phyloP scores from a whole-genome alignment of 1,139 yeast genomes.

The Blastobotrys buckinghamii region DNA sequence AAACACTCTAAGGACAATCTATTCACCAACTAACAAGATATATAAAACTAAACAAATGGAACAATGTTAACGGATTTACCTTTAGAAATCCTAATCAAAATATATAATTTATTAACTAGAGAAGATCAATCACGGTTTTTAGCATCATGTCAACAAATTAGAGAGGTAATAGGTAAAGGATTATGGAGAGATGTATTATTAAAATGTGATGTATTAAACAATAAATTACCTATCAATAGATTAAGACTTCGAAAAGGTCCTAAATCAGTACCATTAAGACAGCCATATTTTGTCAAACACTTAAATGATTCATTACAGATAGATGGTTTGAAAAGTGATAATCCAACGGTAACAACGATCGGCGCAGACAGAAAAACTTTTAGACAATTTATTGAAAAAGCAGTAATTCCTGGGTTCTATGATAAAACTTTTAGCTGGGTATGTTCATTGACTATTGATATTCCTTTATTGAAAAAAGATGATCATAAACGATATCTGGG shows the following conservation, averaged over 20 bases:
- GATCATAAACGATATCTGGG: neutral
- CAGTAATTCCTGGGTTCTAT: conserved; percentile 4
- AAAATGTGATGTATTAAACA: neutral
- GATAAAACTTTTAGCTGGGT: conserved; percentile 1
- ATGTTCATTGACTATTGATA: neutral
- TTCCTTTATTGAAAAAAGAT: neutral
- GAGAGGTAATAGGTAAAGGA: neutral
- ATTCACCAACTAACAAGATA: no score
- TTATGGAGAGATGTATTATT: conserved; percentile 5
- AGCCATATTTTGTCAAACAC: conserved; percentile 5
- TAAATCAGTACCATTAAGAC: neutral
- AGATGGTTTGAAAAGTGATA: neutral
- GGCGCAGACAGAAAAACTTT: neutral
- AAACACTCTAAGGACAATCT: no score
- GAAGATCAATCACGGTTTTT: conserved; percentile 3
- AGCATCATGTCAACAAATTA: conserved; percentile 3
- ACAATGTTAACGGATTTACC: conserved; percentile 3
- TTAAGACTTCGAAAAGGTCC: no score
- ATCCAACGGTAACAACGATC: neutral
- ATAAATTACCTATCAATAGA: no score
- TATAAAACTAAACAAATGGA: neutral
- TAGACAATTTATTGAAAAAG: conserved; percentile 1
- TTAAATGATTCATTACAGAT: conserved; percentile 1
- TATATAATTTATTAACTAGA: neutral
- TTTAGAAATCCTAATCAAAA: neutral